Percentiles rank a stretch among this genome's conserved stretches.
Conservation (phyloP, 768 basidiomycete species). For the Leccinum arenicola region DNA sequence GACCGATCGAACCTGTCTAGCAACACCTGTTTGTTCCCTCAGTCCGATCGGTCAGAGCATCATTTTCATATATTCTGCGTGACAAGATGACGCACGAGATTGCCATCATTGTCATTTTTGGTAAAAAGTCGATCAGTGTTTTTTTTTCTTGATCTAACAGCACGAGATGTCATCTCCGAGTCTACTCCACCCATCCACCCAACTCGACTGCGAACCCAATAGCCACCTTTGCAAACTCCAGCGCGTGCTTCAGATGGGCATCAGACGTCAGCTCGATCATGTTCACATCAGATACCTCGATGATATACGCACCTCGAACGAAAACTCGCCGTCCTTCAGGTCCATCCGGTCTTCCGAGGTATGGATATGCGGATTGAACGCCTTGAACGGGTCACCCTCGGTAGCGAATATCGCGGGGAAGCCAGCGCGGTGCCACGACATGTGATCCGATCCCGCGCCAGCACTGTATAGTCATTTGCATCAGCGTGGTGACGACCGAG, state of each 20-base stretch:
- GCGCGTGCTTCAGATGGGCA: not conserved
- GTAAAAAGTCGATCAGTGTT: too few relatives aligned
- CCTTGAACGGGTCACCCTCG: slow-evolving; percentile 40
- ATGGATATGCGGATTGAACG: slow-evolving; percentile 44
- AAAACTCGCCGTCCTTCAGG: slow-evolving; percentile 39
- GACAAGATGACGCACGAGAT: too few relatives aligned
- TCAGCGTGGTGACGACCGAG: not conserved
- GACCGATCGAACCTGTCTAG: not conserved
- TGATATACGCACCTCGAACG: slow-evolving; percentile 28
- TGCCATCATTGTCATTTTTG: too few relatives aligned
- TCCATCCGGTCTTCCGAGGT: slow-evolving; percentile 25
- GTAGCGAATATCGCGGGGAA: slow-evolving; percentile 42
- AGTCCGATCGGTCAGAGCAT: too few relatives aligned
- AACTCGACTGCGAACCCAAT: slow-evolving; percentile 59
- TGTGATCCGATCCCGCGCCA: slow-evolving; percentile 33
- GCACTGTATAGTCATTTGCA: not conserved
- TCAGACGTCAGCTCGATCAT: not conserved
- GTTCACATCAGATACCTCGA: not conserved
- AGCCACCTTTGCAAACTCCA: slow-evolving; percentile 60
- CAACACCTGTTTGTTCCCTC: not conserved
- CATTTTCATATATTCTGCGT: too few relatives aligned
- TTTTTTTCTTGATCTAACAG: not conserved
- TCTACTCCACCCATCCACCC: slow-evolving; percentile 20
- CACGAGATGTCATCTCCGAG: not conserved
- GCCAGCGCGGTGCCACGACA: slow-evolving; percentile 44